These are phyloP conservation scores for Lodderomyces parapsilosis DNA, from an alignment of 1,139 yeast species.

Conservation along the genomic window DNA sequence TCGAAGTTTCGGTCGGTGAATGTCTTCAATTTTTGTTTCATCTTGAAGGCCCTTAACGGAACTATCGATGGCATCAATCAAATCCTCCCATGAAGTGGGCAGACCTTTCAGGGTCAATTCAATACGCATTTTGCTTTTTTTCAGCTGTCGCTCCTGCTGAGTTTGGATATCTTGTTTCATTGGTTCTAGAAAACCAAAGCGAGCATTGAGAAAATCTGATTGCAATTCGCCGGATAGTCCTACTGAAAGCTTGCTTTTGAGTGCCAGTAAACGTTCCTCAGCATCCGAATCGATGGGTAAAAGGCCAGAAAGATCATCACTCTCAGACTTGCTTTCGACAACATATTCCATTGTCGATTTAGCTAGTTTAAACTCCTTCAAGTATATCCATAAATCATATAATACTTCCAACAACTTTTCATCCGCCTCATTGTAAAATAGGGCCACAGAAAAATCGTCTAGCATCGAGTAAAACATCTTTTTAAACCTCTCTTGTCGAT, in stretches of 20 bases:
- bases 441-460: slow-evolving; percentile 55
- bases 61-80: slow-evolving; percentile 25
- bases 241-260: not conserved
- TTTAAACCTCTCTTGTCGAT: slow-evolving; percentile 15
- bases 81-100: slow-evolving; percentile 25
- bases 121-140: slow-evolving; percentile 9
- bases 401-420: slow-evolving; percentile 47
- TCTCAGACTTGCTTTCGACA: slow-evolving; percentile 44
- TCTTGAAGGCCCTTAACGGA: slow-evolving; percentile 30
- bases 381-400: slow-evolving; percentile 47
- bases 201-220: not conserved
- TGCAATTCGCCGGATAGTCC: not conserved
- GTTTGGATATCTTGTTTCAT: slow-evolving; percentile 28
- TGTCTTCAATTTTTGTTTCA: slow-evolving; percentile 31
- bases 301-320: slow-evolving; percentile 44
- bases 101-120: not conserved
- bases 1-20: slow-evolving; percentile 35
- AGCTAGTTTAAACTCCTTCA: slow-evolving; percentile 52
- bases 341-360: slow-evolving; percentile 67
- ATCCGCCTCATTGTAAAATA: slow-evolving; percentile 67
- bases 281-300: slow-evolving; percentile 22
- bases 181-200: slow-evolving; percentile 20
- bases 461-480: slow-evolving; percentile 43
- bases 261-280: not conserved
- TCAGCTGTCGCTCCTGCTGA: slow-evolving; percentile 17